Evolutionary conservation across 1,139 yeast genomes (phyloP).

Genomic region (Yamadazyma pseudoaaseri): DNA sequence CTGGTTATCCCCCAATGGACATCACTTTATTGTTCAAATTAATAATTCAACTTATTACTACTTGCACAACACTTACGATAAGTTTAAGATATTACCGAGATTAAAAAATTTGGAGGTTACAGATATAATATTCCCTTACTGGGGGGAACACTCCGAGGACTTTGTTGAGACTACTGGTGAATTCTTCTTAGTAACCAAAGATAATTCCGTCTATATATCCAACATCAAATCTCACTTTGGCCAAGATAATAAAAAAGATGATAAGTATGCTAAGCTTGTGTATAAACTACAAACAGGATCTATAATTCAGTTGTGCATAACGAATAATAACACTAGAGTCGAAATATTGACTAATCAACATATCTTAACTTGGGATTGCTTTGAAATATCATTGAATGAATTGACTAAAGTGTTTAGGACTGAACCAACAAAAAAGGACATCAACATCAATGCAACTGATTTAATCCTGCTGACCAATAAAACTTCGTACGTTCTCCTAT

Average conservation of each 20-base stretch:
- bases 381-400: constrained; percentile 30
- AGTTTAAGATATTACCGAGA: constrained; percentile 33
- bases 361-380: constrained; percentile 35
- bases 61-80: constrained; percentile 29
- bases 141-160: background rate
- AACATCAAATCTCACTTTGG: constrained; percentile 25
- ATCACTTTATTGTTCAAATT: constrained; percentile 32
- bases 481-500: constrained; percentile 15
- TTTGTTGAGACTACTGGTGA: constrained; percentile 22
- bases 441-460: background rate
- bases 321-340: constrained; percentile 24
- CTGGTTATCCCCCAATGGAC: constrained; percentile 44
- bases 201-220: constrained; percentile 29
- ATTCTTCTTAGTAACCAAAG: constrained; percentile 29
- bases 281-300: constrained; percentile 16
- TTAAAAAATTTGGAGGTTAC: constrained; percentile 28
- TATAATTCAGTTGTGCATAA: constrained; percentile 22
- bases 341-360: constrained; percentile 19
- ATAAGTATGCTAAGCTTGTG: constrained; percentile 31
- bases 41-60: constrained; percentile 27
- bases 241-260: constrained; percentile 33
- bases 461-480: constrained; percentile 1
- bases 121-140: constrained; percentile 23
- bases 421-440: constrained; percentile 13
- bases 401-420: constrained; percentile 29